Base-by-base conservation (phyloP, 257 asterid species). In the Ocimum tenuiflorum region DNA sequence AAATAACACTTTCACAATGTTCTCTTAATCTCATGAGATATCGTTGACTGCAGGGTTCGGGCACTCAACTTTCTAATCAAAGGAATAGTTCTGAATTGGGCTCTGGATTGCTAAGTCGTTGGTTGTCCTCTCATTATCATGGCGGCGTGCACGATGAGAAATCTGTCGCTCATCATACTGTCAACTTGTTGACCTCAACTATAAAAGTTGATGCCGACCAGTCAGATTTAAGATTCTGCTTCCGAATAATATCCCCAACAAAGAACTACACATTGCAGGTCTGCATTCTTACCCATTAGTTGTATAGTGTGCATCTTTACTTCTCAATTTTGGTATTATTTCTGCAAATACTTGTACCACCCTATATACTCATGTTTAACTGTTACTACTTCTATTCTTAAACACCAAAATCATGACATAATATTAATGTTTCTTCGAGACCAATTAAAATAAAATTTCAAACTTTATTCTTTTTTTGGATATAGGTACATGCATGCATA, bases 101-200 rank as follows among this genome's bases (percentile, higher is more conserved):
- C 71, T 94, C 97, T 71, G 97, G 99, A 52, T 75, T 94, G 77
- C 86, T 94, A 38, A 85, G 96, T 75, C 95, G 99, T 58, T 94
- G 99, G 97, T 85, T 94, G 79, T 88, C 97, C 67, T 94, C 97
- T 67, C 95, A 88, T 82, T 79, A 88, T 77, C 95, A 91, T 70
- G 99, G 99, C 47, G 99, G 97, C 53, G 91, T 91, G 14, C 99
- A 94, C 61, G 99, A 91, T 66, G 99, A 94, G 80, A 91, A 94
- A 79, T 94, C 99, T 65, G 99, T 94, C 69, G 96, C 99, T 61
- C 99, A 94, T 79, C 95, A 94, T 81, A 94, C 99, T 11, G 97
- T 94, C 57, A 91, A 94, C 81, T 80, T 94, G 63, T 81, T 94
- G 86, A 94, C 99, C 13, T 94, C 99, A 61, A 94, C 99, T 12